Evolutionary conservation across 345 rosid genomes (phyloP), one percentile per base, ranked within the genome.

Genomic region (Linum usitatissimum): DNA sequence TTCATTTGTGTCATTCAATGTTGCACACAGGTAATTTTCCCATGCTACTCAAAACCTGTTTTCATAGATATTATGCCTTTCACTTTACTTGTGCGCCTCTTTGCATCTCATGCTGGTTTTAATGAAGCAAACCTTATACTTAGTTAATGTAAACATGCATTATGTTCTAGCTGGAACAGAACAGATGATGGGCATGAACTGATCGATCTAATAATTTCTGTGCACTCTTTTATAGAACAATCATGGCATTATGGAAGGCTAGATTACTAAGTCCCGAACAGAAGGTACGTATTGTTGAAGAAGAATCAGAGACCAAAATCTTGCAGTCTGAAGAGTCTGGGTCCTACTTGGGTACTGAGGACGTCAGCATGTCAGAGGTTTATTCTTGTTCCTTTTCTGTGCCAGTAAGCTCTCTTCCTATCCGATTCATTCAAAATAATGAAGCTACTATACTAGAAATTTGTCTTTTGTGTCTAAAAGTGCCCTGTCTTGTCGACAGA

Each of bases 221-320:
- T 30, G 4, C 36, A 3, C 5, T 68, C 67, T 23, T 23, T 23
- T 64, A 55, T 63, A 93, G 99, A 84, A 89, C 99, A 64, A 89
- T 93, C 75, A 89, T 87, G 94, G 99, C 97, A 67, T 78, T 93
- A 38, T 89, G 99, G 94, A 89, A 85, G 77, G 95, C 95, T 59
- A 82, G 90, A 73, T 82, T 96, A 31, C 79, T 89, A 90, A 87
- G 78, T 71, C 94, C 88, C 3, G 97, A 89, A 78, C 97, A 89
- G 88, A 93, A 89, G 78, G 93, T 87, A 75, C 86, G 79, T 71
- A 74, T 87, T 68, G 82, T 84, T 62, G 94, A 93, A 86, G 96
- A 88, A 80, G 94, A 89, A 74, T 87, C 96, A 65, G 96, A 89
- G 67, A 74, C 76, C 38, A 79, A 85, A 82, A 59, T 45, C 72